Base-by-base conservation (phyloP, 306 rosid species). In the Acacia crassicarpa region DNA sequence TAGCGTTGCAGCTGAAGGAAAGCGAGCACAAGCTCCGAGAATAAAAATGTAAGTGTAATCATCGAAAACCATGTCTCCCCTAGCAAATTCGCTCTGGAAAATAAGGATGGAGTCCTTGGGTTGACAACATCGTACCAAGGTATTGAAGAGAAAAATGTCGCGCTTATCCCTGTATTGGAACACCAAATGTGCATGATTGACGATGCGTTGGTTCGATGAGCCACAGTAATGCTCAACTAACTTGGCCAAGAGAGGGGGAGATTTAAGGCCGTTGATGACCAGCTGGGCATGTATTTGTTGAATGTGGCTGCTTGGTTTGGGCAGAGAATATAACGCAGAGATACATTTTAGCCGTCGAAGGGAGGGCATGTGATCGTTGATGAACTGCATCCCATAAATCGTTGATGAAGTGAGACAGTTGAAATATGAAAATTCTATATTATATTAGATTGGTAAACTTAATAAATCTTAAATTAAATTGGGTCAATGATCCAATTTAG, bases 21-120 rank as follows among this genome's bases (percentile, higher is more conserved):
- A 82, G 69, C 94, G 90, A 83, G 97, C 98, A 73, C 94, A 89
- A 49, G 97, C 93, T 81, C 97, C 97, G 53, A 93, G 92, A 65
- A 82, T 86, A 78, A 91, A 93, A 44, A 83, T 89, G 82, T 72
- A 90, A 1, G 93, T 91, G 46, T 78, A 85, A 58, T 89, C 78
- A 12, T 93, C 91, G 38, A 91, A 89, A 46, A 25, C 14, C 33
- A 89, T 68, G 82, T 83, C 86, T 76, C 84, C 86, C 77, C 74
- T 71, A 5, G 94, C 90, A 58, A 85, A 85, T 85, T 86, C 83
- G 16, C 77, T 62, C 84, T 46, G 78, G 74, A 91, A 93, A 83
- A 85, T 27, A 67, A 78, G 70, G 74, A 91, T 76, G 8, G 94
- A 90, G 23, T 83, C 66, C 16, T 65, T 78, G 68, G 97, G 97